Evolutionary conservation across 2,329 filamentous ascomycete genomes (phyloP).

Genomic region (Dactylella cylindrospora): DNA sequence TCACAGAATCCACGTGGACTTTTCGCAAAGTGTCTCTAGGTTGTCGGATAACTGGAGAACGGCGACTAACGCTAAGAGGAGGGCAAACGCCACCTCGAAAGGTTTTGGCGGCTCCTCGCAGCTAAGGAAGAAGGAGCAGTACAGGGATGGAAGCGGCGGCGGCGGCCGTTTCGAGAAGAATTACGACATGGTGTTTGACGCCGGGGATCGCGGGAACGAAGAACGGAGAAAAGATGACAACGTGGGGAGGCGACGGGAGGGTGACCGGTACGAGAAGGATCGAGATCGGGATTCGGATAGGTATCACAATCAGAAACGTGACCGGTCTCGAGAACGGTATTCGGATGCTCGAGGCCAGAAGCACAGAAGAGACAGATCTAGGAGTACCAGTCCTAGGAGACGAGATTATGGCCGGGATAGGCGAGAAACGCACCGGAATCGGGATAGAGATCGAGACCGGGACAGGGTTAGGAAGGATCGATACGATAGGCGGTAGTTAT

Average conservation of each 20-base stretch:
- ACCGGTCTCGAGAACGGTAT: slow-evolving; percentile 41
- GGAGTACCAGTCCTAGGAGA: slow-evolving; percentile 27
- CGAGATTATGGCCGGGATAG: slow-evolving; percentile 14
- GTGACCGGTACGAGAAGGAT: slow-evolving; percentile 51
- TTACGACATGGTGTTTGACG: slow-evolving; percentile 81
- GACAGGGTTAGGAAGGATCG: slow-evolving; percentile 50
- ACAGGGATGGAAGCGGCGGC: slow-evolving; percentile 66
- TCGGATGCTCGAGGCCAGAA: slow-evolving; percentile 1
- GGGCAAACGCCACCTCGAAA: slow-evolving; percentile 61
- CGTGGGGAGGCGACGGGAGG: slow-evolving; percentile 52
- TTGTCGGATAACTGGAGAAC: slow-evolving; percentile 87
- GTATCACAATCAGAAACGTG: slow-evolving; percentile 53
- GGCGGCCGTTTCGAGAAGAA: slow-evolving; percentile 50
- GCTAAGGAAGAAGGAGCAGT: slow-evolving; percentile 87
- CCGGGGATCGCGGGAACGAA: slow-evolving; percentile 65
- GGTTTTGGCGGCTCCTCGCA: slow-evolving; percentile 89
- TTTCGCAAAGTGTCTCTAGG: slow-evolving; percentile 88
- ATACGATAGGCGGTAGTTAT: slow-evolving; percentile 28
- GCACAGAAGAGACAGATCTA: slow-evolving; percentile 16
- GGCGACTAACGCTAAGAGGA: slow-evolving; percentile 78
- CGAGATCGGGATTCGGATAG: slow-evolving; percentile 51
- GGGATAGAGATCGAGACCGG: slow-evolving; percentile 29
- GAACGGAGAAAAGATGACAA: slow-evolving; percentile 51
- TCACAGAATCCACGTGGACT: slow-evolving; percentile 95
- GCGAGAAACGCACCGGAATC: slow-evolving; percentile 40